phyloP scores from a whole-genome alignment of 768 basidiomycete species.

The Leucocoprinus sp. region DNA sequence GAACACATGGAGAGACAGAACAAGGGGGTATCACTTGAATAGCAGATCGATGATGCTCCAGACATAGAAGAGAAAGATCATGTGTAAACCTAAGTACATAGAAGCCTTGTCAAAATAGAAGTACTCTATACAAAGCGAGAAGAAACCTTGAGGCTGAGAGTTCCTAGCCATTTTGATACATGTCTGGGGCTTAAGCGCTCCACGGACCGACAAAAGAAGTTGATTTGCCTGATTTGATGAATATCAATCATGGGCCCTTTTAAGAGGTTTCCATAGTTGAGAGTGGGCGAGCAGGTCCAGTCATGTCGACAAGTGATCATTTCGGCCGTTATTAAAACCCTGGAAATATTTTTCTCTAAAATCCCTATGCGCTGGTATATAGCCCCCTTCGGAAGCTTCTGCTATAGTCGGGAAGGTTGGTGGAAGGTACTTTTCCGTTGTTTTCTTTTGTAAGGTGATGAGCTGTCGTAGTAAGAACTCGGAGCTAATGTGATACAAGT shows the following conservation, averaged over 20 bases:
- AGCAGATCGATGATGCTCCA: conserved; percentile 2
- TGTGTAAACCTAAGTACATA: background rate
- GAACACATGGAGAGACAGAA: too few species aligned
- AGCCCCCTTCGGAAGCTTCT: conserved; percentile 17
- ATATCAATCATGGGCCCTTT: background rate
- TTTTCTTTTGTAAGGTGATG: conserved; percentile 80
- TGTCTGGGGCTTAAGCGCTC: background rate
- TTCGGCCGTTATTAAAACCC: conserved; percentile 46
- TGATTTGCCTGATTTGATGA: background rate
- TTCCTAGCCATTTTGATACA: background rate
- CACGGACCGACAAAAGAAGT: background rate
- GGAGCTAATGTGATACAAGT: background rate
- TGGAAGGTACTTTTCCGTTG: conserved; percentile 33
- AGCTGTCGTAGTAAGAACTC: conserved; percentile 40
- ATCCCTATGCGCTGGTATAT: conserved; percentile 78
- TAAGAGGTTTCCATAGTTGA: background rate
- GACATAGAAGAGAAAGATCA: background rate
- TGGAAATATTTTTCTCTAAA: conserved; percentile 87
- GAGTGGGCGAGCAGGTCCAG: background rate
- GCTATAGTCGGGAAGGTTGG: conserved; percentile 43
- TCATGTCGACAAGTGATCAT: conserved; percentile 1
- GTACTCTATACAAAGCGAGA: background rate
- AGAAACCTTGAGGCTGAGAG: conserved; percentile 1
- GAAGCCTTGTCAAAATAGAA: conserved; percentile 4
- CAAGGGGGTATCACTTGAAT: background rate